Evolutionary conservation across 768 basidiomycete species (phyloP), one percentile per base, ranked within the genome.

Genomic region (Kwoniella newhampshirensis): DNA sequence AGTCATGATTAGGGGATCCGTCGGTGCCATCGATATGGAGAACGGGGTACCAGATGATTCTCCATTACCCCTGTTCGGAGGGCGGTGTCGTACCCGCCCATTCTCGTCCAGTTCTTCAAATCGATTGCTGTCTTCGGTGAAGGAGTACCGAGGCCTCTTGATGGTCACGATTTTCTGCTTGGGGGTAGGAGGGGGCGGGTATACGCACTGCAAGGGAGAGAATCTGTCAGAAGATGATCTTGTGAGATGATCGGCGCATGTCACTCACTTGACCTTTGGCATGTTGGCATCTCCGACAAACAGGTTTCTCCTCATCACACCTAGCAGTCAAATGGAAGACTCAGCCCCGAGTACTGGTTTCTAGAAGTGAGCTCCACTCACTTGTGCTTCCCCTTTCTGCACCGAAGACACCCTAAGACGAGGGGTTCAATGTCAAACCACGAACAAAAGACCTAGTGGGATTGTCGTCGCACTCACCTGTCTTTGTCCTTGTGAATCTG

Each of bases 351-450:
- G 23, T 23, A 27, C 21, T n/a, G 9, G 26, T 3, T 20, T 6
- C 12, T 9, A 4, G 48, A 35, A 13, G 28, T 18, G 20, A 40
- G 25, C n/a, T 27, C 18, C 15, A 52, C 51, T 28, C 28, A 52
- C 51, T 52, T 52, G 40, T 52, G 51, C 28, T 52, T 52, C 12
- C 39, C 51, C 25, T 43, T 52, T 17, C 51, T 18, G 40, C 51
- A 37, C 7, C 13, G 18, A 2, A 40, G 21, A 20, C 20, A 9
- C 21, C 41, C 8, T 1, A 28, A 2, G 6, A 17, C 18, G 8
- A 27, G 18, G n/a, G 7, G 18, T 32, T 25, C 44, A 48, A 35
- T n/a, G n/a, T n/a, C n/a, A n/a, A n/a, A n/a, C n/a, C n/a, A n/a
- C n/a, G n/a, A n/a, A n/a, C n/a, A n/a, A n/a, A n/a, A n/a, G n/a